phyloP scores from a whole-genome alignment of 495 filamentous ascomycete species.

The Friedmanniomyces simplex region DNA sequence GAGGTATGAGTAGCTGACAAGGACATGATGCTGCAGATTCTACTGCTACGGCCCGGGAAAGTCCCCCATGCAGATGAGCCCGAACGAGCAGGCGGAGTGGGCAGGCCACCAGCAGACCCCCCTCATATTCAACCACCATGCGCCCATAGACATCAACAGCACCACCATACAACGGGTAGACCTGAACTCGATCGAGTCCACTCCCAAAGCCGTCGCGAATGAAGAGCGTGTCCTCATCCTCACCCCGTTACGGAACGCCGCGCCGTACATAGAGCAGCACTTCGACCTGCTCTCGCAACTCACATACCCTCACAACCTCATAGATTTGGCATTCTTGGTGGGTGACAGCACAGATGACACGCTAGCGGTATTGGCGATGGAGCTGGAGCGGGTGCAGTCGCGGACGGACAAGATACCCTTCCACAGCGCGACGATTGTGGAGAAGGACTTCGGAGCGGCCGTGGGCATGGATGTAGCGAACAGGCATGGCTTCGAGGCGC shows the following conservation, averaged over 20 bases:
- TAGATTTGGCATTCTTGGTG: conserved; percentile 91
- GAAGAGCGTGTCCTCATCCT: conserved; percentile 88
- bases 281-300: conserved; percentile 87
- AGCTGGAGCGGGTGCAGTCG: conserved; percentile 82
- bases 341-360: conserved; percentile 88
- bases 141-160: conserved; percentile 71
- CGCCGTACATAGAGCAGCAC: conserved; percentile 68
- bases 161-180: conserved; percentile 67
- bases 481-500: conserved; percentile 75
- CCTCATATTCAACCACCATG: conserved; percentile 91
- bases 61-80: conserved; percentile 84
- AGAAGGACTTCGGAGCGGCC: conserved; percentile 76
- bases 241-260: conserved; percentile 86
- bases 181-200: conserved; percentile 78
- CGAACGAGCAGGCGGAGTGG: conserved; percentile 85
- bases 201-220: conserved; percentile 62
- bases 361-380: conserved; percentile 62
- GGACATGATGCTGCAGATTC: conserved; percentile 49
- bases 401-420: conserved; percentile 69
- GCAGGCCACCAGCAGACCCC: conserved; percentile 79
- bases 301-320: conserved; percentile 88
- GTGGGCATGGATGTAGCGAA: conserved; percentile 66
- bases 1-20: conserved; percentile 7
- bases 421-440: conserved; percentile 67
- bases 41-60: conserved; percentile 94